phyloP scores from a whole-genome alignment of 352 stramenopile species.

The Phytopythium montanum region DNA sequence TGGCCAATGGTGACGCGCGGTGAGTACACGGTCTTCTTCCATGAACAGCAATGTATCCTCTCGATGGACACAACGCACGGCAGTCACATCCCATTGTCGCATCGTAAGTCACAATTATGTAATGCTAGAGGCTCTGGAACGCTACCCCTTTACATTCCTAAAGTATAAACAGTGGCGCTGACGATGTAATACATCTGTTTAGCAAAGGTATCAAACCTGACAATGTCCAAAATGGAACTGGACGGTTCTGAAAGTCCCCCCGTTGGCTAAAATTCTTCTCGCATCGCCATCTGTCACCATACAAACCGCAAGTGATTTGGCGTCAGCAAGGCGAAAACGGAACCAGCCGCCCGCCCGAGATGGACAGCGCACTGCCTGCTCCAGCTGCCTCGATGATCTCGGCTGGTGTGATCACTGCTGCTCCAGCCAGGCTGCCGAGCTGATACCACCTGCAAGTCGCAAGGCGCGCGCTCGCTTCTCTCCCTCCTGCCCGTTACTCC shows the following conservation, averaged over 20 bases:
- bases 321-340: neutral
- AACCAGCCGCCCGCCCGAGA: neutral
- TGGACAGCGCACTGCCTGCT: neutral
- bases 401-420: neutral
- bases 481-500: neutral
- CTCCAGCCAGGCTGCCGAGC: neutral
- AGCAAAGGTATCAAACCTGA: neutral
- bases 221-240: neutral
- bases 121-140: too few species aligned
- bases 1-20: neutral
- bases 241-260: neutral
- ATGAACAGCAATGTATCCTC: neutral
- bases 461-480: neutral
- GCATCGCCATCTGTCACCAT: neutral
- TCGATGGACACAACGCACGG: neutral
- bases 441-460: neutral
- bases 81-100: too few species aligned
- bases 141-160: too few species aligned
- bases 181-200: neutral
- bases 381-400: neutral
- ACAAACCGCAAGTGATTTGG: neutral
- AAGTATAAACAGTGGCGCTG: too few species aligned
- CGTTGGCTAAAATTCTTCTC: neutral
- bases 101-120: too few species aligned
- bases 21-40: neutral